phyloP scores from a whole-genome alignment of 2,329 filamentous ascomycete species.

The Emericellopsis atlantica region DNA sequence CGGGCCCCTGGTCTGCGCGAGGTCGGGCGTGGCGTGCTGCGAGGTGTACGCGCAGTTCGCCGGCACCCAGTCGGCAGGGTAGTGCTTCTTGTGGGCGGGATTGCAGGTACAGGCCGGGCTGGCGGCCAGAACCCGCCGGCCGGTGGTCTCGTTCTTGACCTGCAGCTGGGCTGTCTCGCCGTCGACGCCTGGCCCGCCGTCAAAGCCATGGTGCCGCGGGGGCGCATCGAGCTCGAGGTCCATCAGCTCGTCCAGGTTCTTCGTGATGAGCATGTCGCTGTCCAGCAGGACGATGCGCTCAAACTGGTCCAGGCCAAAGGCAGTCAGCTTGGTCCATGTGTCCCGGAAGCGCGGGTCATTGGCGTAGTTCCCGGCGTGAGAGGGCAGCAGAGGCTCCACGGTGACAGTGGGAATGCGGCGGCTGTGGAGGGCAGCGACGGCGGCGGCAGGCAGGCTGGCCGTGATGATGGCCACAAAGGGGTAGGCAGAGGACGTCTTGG shows the following conservation, averaged over 20 bases:
- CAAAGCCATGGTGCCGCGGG: slow-evolving; percentile 1
- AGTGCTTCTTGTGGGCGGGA: slow-evolving; percentile 65
- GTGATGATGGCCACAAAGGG: slow-evolving; percentile 78
- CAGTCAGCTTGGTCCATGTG: slow-evolving; percentile 78
- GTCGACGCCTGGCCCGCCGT: slow-evolving; percentile 4
- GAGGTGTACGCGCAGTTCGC: slow-evolving; percentile 45
- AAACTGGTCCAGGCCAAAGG: slow-evolving; percentile 68
- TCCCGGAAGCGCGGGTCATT: slow-evolving; percentile 79
- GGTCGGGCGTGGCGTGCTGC: slow-evolving; percentile 32
- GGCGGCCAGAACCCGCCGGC: slow-evolving; percentile 64
- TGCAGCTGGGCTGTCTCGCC: neutral
- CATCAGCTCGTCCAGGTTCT: slow-evolving; percentile 91
- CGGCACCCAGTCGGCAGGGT: slow-evolving; percentile 57
- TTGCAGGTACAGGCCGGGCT: slow-evolving; percentile 82
- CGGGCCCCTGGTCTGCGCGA: slow-evolving; percentile 30
- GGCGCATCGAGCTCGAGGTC: slow-evolving; percentile 54
- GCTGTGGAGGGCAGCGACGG: slow-evolving; percentile 54
- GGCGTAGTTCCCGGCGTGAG: slow-evolving; percentile 42
- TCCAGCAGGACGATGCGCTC: slow-evolving; percentile 73
- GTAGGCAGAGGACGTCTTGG: slow-evolving; percentile 51
- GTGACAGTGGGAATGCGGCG: slow-evolving; percentile 58
- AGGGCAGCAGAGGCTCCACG: slow-evolving; percentile 61
- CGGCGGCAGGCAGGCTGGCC: slow-evolving; percentile 56
- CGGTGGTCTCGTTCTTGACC: slow-evolving; percentile 15
- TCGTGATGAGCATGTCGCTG: slow-evolving; percentile 72